phyloP scores from a whole-genome alignment of 2,329 filamentous ascomycete species.

The Colletotrichum graminicola region DNA sequence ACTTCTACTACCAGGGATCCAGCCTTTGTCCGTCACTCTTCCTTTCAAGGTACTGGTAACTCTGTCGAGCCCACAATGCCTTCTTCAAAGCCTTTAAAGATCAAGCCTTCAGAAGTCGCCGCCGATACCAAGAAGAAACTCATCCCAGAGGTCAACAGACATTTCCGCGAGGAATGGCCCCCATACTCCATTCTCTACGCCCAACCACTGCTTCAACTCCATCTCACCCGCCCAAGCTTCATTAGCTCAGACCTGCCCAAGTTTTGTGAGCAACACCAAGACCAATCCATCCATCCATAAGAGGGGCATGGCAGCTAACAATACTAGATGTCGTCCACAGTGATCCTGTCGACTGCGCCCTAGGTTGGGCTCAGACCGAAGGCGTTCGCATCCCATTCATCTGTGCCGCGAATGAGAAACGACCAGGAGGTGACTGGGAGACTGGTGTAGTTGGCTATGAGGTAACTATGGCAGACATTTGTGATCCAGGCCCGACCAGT shows the following conservation, averaged over 20 bases:
- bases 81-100: constrained; percentile 59
- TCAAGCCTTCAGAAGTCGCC: constrained; percentile 77
- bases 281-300: no score
- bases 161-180: constrained; percentile 67
- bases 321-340: constrained; percentile 44
- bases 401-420: constrained; percentile 81
- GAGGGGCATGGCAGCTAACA: constrained; percentile 3
- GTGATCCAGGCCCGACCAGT: not conserved
- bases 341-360: constrained; percentile 27
- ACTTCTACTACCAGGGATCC: not conserved
- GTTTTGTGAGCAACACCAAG: constrained; percentile 29
- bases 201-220: constrained; percentile 62
- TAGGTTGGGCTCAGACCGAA: constrained; percentile 38
- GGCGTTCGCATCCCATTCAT: constrained; percentile 70
- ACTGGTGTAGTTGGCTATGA: constrained; percentile 64
- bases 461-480: constrained; percentile 24
- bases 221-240: constrained; percentile 50
- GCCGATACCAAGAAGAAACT: constrained; percentile 79
- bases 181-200: constrained; percentile 71
- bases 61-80: constrained; percentile 30
- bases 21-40: not conserved
- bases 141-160: constrained; percentile 72
- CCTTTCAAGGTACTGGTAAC: not conserved
- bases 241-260: constrained; percentile 39
- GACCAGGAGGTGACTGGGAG: constrained; percentile 85